Conservation (phyloP, 345 rosid species). For the Eucalyptus marginata region DNA sequence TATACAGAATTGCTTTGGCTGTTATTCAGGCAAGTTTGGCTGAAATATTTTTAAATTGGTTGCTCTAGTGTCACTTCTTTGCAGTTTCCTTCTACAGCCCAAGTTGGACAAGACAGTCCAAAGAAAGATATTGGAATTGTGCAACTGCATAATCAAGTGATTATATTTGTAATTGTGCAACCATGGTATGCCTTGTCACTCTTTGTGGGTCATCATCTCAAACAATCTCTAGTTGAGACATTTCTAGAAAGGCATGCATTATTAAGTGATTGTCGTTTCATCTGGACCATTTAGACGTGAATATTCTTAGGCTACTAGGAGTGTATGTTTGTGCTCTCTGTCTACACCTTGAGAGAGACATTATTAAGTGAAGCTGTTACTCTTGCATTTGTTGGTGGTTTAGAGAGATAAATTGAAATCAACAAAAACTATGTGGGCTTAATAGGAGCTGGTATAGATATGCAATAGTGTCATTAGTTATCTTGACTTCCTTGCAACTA, state of each 20-base stretch:
- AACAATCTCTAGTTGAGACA: not conserved
- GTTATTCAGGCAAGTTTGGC: conserved; percentile 71
- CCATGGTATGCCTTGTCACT: not conserved
- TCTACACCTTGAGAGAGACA: not conserved
- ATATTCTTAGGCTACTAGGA: not conserved
- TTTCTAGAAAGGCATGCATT: not conserved
- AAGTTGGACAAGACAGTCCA: not conserved
- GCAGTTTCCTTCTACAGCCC: not conserved
- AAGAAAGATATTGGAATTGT: not conserved
- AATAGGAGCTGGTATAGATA: not conserved
- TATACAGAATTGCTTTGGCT: conserved; percentile 91
- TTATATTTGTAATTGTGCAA: not conserved
- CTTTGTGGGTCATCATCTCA: not conserved
- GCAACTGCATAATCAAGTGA: not conserved
- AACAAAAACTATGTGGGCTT: not conserved
- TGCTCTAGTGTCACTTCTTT: not conserved
- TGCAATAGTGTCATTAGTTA: not conserved
- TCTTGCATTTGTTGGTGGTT: not conserved
- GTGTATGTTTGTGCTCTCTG: not conserved
- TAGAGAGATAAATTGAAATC: not conserved
- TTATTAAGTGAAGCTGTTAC: not conserved
- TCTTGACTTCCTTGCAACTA: not conserved
- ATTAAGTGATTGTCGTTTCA: not conserved
- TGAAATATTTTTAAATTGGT: not conserved
- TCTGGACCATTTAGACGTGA: not conserved